These are phyloP conservation scores for Hordeum marinum DNA, from an alignment of 176 grass and related monocot genomes.

Conservation along the genomic window DNA sequence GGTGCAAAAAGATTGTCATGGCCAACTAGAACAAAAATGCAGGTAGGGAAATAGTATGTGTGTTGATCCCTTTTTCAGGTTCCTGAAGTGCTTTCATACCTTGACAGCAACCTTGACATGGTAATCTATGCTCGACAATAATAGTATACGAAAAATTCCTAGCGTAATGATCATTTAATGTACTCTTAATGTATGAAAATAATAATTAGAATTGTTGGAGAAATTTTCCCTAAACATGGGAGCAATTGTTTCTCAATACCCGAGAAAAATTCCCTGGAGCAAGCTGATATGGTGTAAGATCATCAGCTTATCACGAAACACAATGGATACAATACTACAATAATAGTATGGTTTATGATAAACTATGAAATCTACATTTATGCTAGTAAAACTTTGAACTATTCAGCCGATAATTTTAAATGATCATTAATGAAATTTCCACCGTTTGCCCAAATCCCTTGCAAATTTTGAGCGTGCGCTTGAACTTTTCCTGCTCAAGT, in stretches of 20 bases:
- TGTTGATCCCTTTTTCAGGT: not conserved
- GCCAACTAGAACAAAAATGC: not conserved
- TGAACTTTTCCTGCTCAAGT: slow-evolving; percentile 53
- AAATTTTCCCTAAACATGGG: not conserved
- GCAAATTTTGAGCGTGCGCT: slow-evolving; percentile 51
- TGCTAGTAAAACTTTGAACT: not conserved
- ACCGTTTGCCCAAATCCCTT: slow-evolving; percentile 39
- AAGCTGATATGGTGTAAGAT: not conserved
- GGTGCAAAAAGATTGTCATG: too few relatives aligned
- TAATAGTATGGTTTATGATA: not conserved
- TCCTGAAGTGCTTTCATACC: not conserved
- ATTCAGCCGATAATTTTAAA: slow-evolving; percentile 29
- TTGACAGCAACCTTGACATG: not conserved
- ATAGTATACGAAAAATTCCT: not conserved
- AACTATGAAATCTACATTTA: not conserved
- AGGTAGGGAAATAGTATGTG: not conserved
- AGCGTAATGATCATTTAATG: not conserved
- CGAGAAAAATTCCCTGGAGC: not conserved
- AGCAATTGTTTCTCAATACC: too few relatives aligned
- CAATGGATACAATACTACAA: not conserved
- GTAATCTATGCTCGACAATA: not conserved
- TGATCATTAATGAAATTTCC: slow-evolving; percentile 20
- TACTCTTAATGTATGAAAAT: not conserved
- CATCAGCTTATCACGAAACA: too few relatives aligned
- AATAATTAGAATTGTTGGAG: not conserved